Base-by-base conservation (phyloP, 108 stramenopile species). In the Fragilaria crotonensis region DNA sequence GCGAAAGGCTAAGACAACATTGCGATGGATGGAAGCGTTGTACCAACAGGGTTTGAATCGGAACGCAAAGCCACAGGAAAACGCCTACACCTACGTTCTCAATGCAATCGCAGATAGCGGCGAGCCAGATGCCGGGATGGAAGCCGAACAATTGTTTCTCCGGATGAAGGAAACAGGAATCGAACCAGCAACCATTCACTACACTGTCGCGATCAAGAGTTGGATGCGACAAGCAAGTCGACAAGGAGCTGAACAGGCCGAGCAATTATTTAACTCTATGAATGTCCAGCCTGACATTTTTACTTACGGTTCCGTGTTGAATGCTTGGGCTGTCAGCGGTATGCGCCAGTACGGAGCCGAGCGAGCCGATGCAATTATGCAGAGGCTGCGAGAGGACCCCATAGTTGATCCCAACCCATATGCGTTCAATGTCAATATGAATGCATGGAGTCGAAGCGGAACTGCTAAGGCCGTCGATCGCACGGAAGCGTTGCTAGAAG, bases 21-120 rank as follows among this genome's bases (percentile, higher is more conserved):
- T 91, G 57, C 80, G 85, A 25, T 84, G 84, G 80, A 91, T 87
- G 85, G 67, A 57, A 17, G 44, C 64, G 17, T 25, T 85, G 4
- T 73, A 77, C 62, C 28, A 66, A n/a, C 32, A 49, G 5, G 64
- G 59, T 17, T 55, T 59, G 29, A 87, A 87, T 55, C 72, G 74
- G 11, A 29, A 60, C 17, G 81, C 77, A 0, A 33, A 66, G 28
- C 90, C 90, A 0, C 64, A 83, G 29, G 58, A 77, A 4, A 69
- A 76, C 9, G 87, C 81, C 49, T 87, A 81, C 57, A 70, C 76
- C 36, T 71, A 73, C 48, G 82, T 85, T 5, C 52, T 91, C 54
- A 76, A 84, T 48, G 48, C 63, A 14, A 85, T 81, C 80, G 72
- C 83, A 9, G 30, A 54, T 1, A 76, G 67, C 46, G 56, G 62